These are phyloP conservation scores for Didymella sp. DNA, from an alignment of 2,329 filamentous ascomycete species.

Conservation along the genomic window DNA sequence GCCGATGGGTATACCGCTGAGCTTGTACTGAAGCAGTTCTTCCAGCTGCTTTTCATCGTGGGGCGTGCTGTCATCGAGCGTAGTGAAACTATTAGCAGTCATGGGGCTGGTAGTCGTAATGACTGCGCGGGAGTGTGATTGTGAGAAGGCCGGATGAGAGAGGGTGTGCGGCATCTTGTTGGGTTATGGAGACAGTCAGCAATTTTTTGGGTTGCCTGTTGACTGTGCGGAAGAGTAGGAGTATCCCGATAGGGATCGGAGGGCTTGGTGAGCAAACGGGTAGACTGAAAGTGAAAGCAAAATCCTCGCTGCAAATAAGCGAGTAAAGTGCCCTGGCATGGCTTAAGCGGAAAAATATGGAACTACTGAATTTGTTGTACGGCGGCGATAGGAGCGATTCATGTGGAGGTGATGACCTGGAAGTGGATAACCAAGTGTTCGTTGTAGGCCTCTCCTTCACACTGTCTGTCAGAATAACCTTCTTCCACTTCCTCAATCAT, in stretches of 20 bases:
- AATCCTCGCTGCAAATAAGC: background rate
- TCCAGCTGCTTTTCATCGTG: background rate
- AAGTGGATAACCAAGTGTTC: no score
- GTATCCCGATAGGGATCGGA: no score
- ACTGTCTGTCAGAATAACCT: background rate
- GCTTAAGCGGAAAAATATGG: no score
- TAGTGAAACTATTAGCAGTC: background rate
- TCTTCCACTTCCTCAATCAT: background rate
- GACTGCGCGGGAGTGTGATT: background rate
- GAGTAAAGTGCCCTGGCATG: no score
- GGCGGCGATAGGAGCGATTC: no score
- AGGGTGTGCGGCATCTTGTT: background rate
- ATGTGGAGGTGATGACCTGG: no score
- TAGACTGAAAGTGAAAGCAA: background rate
- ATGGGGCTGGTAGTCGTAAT: no score
- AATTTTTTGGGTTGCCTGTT: no score
- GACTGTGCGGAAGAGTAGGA: no score
- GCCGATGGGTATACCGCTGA: slow-evolving; percentile 18
- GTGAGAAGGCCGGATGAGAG: background rate
- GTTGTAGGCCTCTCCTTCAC: no score
- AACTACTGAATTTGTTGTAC: no score
- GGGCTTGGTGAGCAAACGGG: background rate
- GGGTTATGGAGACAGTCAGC: no score
- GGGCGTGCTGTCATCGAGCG: background rate
- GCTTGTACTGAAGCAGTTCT: slow-evolving; percentile 9